These are phyloP conservation scores for Trametes sp. DNA, from an alignment of 1,284 basidiomycete genomes.

Conservation along the genomic window DNA sequence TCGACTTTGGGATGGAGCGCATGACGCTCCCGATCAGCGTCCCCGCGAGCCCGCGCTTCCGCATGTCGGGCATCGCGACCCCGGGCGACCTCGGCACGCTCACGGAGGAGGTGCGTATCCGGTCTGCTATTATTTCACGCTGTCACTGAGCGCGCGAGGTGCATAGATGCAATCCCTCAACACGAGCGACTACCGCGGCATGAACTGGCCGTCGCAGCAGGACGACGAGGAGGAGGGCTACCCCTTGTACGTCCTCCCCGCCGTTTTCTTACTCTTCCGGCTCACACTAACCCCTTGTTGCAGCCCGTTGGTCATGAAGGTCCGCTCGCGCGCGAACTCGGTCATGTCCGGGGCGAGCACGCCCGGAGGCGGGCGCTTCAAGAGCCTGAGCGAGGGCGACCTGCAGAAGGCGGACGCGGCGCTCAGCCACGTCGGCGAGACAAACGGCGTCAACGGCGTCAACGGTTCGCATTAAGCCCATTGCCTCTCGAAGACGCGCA, in stretches of 20 bases:
- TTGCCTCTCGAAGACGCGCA: too few species aligned
- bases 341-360: conserved; percentile 90
- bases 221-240: conserved; percentile 93
- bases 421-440: conserved; percentile 63
- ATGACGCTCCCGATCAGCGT: conserved; percentile 74
- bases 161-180: conserved; percentile 82
- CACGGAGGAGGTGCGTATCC: conserved; percentile 77
- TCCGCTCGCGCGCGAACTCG: conserved; percentile 86
- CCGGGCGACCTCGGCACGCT: conserved; percentile 95
- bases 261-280: neutral
- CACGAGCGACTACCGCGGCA: conserved; percentile 91
- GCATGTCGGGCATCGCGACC: conserved; percentile 76
- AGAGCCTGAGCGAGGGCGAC: conserved; percentile 85
- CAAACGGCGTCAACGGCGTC: conserved; percentile 40
- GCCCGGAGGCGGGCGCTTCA: conserved; percentile 80
- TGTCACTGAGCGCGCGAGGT: neutral
- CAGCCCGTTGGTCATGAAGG: conserved; percentile 91
- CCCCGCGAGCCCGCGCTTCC: conserved; percentile 87
- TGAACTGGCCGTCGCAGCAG: conserved; percentile 62
- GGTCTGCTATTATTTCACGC: too few species aligned
- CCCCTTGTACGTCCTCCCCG: conserved; percentile 71
- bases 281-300: too few species aligned
- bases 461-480: conserved; percentile 29
- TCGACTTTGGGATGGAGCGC: conserved; percentile 69
- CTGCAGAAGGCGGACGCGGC: conserved; percentile 85